Evolutionary conservation across 306 rosid genomes (phyloP).

Genomic region (Pterocarpus macrocarpus): DNA sequence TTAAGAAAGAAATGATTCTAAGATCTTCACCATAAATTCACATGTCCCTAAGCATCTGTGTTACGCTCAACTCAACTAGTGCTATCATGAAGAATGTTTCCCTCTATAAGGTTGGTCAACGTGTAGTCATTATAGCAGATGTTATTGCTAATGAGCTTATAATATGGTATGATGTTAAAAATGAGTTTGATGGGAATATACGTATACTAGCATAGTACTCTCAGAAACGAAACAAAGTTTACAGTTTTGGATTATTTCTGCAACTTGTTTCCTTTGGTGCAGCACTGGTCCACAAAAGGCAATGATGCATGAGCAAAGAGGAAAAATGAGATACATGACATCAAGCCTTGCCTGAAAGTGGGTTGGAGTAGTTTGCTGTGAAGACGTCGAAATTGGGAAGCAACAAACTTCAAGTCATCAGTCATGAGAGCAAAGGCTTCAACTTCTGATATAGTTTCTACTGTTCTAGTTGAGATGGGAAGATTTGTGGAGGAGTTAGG

Average conservation of each 20-base stretch:
- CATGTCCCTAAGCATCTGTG: background rate
- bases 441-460: slow-evolving; percentile 77
- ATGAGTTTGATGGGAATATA: slow-evolving; percentile 1
- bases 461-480: slow-evolving; percentile 78
- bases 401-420: slow-evolving; percentile 70
- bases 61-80: background rate
- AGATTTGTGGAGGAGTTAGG: slow-evolving; percentile 68
- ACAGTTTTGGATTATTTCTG: slow-evolving; percentile 3
- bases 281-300: background rate
- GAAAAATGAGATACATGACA: slow-evolving; percentile 1
- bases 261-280: background rate
- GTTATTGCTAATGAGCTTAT: too few species aligned
- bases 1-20: background rate
- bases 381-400: slow-evolving; percentile 74
- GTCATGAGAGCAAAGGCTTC: slow-evolving; percentile 90
- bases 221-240: background rate
- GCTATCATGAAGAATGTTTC: background rate
- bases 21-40: background rate
- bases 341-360: slow-evolving; percentile 69
- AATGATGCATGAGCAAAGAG: slow-evolving; percentile 9
- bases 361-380: slow-evolving; percentile 68
- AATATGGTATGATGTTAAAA: background rate
- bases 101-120: background rate
- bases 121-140: too few species aligned
- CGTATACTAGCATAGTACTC: background rate